Percentiles rank a stretch among this genome's conserved stretches.
Conservation (phyloP, 768 basidiomycete species). For the Boletus vermiculosoides region DNA sequence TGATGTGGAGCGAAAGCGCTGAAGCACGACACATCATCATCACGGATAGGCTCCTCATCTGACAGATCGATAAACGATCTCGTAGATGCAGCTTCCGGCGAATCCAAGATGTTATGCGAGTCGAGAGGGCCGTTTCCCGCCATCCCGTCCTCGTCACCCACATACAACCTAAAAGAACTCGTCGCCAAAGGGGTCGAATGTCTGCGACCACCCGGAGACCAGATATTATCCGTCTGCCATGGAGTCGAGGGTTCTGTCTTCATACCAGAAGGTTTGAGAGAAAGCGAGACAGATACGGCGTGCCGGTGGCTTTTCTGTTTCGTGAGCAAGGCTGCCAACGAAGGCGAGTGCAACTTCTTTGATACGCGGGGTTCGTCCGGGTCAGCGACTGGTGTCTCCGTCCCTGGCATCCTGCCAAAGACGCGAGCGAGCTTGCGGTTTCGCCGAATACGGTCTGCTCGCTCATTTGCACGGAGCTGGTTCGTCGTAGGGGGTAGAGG, state of each 20-base stretch:
- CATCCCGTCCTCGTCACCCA: constrained; percentile 10
- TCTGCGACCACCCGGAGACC: constrained; percentile 39
- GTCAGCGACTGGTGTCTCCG: constrained; percentile 34
- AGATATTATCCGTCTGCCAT: constrained; percentile 37
- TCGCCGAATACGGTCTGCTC: constrained; percentile 69
- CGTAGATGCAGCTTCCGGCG: constrained; percentile 28
- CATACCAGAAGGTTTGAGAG: constrained; percentile 17
- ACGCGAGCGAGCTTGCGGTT: constrained; percentile 78
- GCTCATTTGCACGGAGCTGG: constrained; percentile 58
- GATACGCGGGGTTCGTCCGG: constrained; percentile 24
- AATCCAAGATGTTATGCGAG: constrained; percentile 12
- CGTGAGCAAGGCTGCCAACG: constrained; percentile 29
- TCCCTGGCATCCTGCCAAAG: constrained; percentile 67
- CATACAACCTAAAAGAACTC: constrained; percentile 38
- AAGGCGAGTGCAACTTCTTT: constrained; percentile 25
- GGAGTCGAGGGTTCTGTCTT: constrained; percentile 27
- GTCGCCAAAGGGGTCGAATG: constrained; percentile 57
- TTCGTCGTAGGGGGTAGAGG: constrained; percentile 65
- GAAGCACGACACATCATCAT: constrained; percentile 35
- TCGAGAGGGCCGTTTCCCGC: constrained; percentile 2
- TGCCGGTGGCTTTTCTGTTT: constrained; percentile 33
- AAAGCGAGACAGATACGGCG: constrained; percentile 32
- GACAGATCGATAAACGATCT: constrained; percentile 63
- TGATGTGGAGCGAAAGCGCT: constrained; percentile 30
- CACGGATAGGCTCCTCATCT: constrained; percentile 52